Base-by-base conservation (phyloP, 495 filamentous ascomycete genomes). In the Darksidea phi region DNA sequence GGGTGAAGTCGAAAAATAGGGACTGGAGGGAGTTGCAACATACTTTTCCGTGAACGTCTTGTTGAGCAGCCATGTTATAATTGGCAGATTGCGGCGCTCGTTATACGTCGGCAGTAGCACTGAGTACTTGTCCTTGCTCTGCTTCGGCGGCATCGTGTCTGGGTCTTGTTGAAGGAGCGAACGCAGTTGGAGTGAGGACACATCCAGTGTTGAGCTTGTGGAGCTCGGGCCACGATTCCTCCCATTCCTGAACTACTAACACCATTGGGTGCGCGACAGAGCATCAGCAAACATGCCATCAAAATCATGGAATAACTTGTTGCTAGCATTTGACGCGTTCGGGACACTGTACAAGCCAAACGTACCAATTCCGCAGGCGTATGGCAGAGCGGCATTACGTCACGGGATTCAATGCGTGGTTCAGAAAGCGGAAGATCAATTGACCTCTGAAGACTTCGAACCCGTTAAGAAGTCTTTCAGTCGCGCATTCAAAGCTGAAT, bases 91-190 rank as follows among this genome's bases (percentile, higher is more conserved):
- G 67, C 84, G 85, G 72, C 94, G 90, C 80, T 98, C 95, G 70
- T 98, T 97, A 82, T 96, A 98, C 63, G 94, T 98, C 42, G 94
- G 94, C 57, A 98, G 84, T 73, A 97, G 91, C 74, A 97, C 87
- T 62, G 92, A 92, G 82, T 96, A 98, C 75, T 95, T 92, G 84
- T 91, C 78, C 64, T 76, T 76, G 50, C 73, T 70, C 41, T 78
- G 72, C 73, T 79, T 82, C 51, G 70, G 59, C 18, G 54, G 56
- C 61, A 64, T 64, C 18, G 50, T 60, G 54, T 36, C 24, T 17
- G 23, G 24, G 24, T 41, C 1, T 42, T 25, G 11, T 15, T 50
- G 43, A 63, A 53, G 2, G 61, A 63, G 61, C 41, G 54, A 57
- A 45, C 46, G 54, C 20, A 41, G 43, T 57, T 10, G 50, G 46